Base-by-base conservation (phyloP, 108 stramenopile genomes). In the Nitzschia putrida region DNA sequence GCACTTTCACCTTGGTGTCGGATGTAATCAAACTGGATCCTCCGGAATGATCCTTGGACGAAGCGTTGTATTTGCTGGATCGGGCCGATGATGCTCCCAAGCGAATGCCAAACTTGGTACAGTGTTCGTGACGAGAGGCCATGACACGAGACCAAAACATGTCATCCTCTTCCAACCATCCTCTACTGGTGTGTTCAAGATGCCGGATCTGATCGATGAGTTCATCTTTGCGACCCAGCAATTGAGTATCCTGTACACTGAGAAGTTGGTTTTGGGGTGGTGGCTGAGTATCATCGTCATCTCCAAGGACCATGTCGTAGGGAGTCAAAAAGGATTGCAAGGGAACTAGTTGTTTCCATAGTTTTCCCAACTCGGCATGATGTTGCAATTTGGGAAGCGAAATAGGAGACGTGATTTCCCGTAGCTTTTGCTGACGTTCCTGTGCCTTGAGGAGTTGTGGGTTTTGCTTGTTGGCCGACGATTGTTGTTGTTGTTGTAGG, bases 91-190 rank as follows among this genome's bases (percentile, higher is more conserved):
- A 50, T 71, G 23, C 42, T 65, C 23, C 69, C 61, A 14, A 43
- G 12, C 57, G 55, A 39, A 49, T 68, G n/a, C 60, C 66, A 51
- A 49, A 76, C 69, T 49, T 58, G 44, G 53, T 18, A 54, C 69
- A 53, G 18, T 69, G 56, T 21, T 69, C 71, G 21, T 52, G 41
- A 43, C 86, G 77, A 55, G 82, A 84, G 23, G 52, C 55, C 64
- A 82, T 64, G 8, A 95, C 71, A 39, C 94, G 82, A 23, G 61
- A 67, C 38, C 67, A 40, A 66, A 92, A 95, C 21, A 56, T 73
- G 7, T 91, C 88, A 34, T 95, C 91, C n/a, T 86, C 87, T 72
- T 93, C 92, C 69, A 89, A 88, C 86, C 86, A 87, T 21, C 88
- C 92, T 41, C 85, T 73, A 72, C 88, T 89, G 7, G 69, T 38